Evolutionary conservation across 495 filamentous ascomycete species (phyloP).

Genomic region (Xylaria bambusicola): DNA sequence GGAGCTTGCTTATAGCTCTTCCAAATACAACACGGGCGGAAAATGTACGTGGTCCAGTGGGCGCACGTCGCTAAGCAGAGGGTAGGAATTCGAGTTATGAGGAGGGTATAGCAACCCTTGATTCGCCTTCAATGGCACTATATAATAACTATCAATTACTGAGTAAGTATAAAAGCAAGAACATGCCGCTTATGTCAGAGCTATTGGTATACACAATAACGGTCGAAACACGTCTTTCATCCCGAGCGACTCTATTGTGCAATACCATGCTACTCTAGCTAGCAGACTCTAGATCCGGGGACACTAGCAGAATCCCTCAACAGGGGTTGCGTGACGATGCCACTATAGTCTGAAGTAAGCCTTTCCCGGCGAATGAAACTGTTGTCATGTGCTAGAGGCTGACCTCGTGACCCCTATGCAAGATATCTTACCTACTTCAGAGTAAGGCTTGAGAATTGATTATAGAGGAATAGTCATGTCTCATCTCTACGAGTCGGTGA

Average conservation of each 20-base stretch:
- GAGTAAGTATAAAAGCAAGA: conserved; percentile 5
- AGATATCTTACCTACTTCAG: neutral
- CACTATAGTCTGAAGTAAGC: neutral
- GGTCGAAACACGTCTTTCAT: conserved; percentile 12
- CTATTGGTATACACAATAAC: neutral
- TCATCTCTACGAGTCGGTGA: neutral
- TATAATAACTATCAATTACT: no score
- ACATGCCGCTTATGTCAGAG: conserved; percentile 16
- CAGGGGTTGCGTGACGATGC: neutral
- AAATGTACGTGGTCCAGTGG: neutral
- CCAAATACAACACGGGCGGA: neutral
- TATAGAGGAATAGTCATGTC: neutral
- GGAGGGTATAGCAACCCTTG: neutral
- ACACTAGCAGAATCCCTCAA: neutral
- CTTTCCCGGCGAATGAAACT: neutral
- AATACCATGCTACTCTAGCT: neutral
- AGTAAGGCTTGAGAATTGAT: neutral
- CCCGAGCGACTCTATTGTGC: neutral
- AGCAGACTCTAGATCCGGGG: no score
- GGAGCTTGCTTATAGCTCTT: conserved; percentile 3
- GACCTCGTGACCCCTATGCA: neutral
- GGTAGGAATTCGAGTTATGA: neutral
- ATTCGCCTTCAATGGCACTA: neutral
- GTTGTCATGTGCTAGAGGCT: neutral
- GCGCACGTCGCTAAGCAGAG: neutral